Evolutionary conservation across 371 early-diverging fungal species (phyloP), one percentile per base, ranked within the genome.

Genomic region (Mucor saturninus): DNA sequence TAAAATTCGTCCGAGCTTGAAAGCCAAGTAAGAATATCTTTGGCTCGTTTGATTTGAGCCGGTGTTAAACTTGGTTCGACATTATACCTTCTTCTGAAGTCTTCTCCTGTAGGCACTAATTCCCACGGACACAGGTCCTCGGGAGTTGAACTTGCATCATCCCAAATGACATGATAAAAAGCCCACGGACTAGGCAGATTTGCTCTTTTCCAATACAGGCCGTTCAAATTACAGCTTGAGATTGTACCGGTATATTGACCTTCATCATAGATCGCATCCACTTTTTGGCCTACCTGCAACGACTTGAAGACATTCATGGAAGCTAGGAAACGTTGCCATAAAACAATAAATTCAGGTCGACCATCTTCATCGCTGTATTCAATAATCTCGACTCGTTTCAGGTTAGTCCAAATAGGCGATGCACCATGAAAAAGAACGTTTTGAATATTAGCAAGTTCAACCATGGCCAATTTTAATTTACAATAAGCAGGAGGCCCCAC

Each of bases 401-500:
- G 62, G 0, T 64, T 54, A 1, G 65, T 43, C 76, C 84, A 86
- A 10, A 72, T 50, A 1, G 85, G 82, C 2, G 73, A 70, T 8
- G 70, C 63, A 29, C 48, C 58, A 14, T 64, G 38, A 4, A 54
- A 11, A 3, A 58, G 10, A 2, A 59, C 62, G 35, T 65, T 50
- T 0, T 56, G 66, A 1, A 70, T 11, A 46, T 83, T 83, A 56
- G 40, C 62, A 29, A 76, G 54, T 51, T 59, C 79, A 52, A 79
- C 69, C 56, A 76, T 65, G 45, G 69, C 75, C 29, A 80, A 58
- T 61, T 76, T 89, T 10, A 89, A 64, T 4, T 83, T 84, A 64
- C 90, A 90, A 67, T 76, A 89, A 0, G 89, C 79, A 13, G 90
- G 92, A 5, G 89, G 90, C 0, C 92, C 92, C 5, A 89, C 88